Evolutionary conservation across 2,329 filamentous ascomycete species (phyloP).

Genomic region (Calonectria pteridis): DNA sequence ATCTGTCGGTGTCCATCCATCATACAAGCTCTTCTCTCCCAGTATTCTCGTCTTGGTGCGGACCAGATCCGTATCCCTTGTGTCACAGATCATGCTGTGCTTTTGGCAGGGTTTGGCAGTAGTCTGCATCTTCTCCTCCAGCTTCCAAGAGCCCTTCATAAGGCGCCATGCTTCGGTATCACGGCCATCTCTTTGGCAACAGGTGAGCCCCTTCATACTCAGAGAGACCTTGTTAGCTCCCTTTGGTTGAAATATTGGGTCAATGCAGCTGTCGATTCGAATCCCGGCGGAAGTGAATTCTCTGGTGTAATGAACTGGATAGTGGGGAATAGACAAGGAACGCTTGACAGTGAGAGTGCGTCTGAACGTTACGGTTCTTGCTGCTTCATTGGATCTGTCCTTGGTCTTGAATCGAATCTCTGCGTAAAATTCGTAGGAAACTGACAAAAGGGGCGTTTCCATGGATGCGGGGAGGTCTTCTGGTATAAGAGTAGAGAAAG

Average conservation of each 20-base stretch:
- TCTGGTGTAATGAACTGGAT: constrained; percentile 76
- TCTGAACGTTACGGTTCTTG: constrained; percentile 69
- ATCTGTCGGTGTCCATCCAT: constrained; percentile 83
- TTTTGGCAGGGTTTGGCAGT: constrained; percentile 81
- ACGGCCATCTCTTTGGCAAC: constrained; percentile 72
- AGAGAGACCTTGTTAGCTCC: constrained; percentile 69
- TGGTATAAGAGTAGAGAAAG: constrained; percentile 87
- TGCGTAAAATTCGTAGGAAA: constrained; percentile 83
- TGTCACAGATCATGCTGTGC: constrained; percentile 59
- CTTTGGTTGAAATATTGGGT: constrained; percentile 84
- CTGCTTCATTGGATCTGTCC: constrained; percentile 47
- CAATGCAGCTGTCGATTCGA: constrained; percentile 82
- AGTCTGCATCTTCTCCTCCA: constrained; percentile 86
- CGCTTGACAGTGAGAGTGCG: constrained; percentile 80
- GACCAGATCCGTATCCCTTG: not conserved
- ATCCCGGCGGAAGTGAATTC: constrained; percentile 93
- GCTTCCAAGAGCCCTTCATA: constrained; percentile 89
- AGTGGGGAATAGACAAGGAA: constrained; percentile 77
- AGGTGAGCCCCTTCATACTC: constrained; percentile 72
- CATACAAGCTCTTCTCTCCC: constrained; percentile 82
- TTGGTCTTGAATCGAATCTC: constrained; percentile 70
- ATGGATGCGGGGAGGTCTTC: constrained; percentile 86
- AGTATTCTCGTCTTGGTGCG: constrained; percentile 77
- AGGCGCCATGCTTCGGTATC: constrained; percentile 83
- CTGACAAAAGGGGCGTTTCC: constrained; percentile 76